Evolutionary conservation across 108 stramenopile species (phyloP), one percentile per base, ranked within the genome.

Genomic region (Aurantiochytrium sp.): DNA sequence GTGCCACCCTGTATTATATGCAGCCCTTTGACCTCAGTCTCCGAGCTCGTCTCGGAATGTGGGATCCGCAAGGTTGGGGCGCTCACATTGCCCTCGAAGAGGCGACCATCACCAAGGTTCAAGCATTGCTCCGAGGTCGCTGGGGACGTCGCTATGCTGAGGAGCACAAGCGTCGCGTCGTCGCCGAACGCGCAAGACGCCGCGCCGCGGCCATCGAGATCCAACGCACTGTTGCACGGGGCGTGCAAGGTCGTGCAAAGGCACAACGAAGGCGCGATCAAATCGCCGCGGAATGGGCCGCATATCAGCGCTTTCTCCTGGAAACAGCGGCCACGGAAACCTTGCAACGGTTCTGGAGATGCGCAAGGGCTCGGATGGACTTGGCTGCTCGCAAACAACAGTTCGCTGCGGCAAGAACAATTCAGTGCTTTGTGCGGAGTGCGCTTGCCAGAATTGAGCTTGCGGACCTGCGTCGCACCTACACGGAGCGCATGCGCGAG

Each of bases 51-150:
- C 76, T 83, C n/a, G 76, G 76, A 6, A 6, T 35, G 12, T 83
- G 76, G 76, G 76, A 83, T 53, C 76, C 76, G 1, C 18, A 23
- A 12, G 51, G 76, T 6, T 83, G 76, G 76, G 76, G 76, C 45
- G 76, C 5, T 18, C 76, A 83, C 76, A 47, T 83, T 83, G 76
- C 76, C 16, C 51, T 83, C 51, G 76, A 83, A 83, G 76, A 83
- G 51, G n/a, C 45, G 0, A 83, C 76, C 45, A 83, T 83, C 23
- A 83, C 76, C 51, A 83, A 83, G 51, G 76, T 83, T 35, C 76
- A 83, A 35, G 76, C 76, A 0, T 8, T 4, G 25, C 8, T 83
- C 10, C 76, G 76, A 8, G 76, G 76, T 2, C 45, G 51, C 0
- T 83, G 76, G 76, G 76, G 76, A 6, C 45, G 76, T 16, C 49